Percentiles rank a stretch among this genome's conserved stretches.
Evolutionary conservation across 345 rosid species (phyloP).

Genomic region (Geranium rotundifolium): DNA sequence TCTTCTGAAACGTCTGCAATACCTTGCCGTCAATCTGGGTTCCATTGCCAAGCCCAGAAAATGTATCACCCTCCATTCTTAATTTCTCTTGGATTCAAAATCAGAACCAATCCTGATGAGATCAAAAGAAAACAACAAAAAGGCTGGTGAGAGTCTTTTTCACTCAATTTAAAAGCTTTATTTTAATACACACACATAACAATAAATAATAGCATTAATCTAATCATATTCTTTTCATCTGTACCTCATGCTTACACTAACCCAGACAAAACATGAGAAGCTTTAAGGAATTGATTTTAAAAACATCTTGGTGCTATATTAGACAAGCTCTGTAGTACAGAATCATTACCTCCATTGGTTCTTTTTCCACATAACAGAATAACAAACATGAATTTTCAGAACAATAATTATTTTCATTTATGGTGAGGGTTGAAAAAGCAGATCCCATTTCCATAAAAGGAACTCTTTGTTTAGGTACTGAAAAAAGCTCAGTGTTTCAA

Average conservation of each 20-base stretch:
- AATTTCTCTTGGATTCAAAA: conserved; percentile 10
- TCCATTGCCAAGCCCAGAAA: conserved; percentile 38
- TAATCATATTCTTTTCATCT: not conserved
- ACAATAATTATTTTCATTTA: conserved; percentile 7
- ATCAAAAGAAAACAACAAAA: too few species aligned
- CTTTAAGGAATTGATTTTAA: conserved; percentile 1
- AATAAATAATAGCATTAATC: too few species aligned
- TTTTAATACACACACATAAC: too few species aligned
- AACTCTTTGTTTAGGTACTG: conserved; percentile 32
- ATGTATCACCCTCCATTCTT: conserved; percentile 53
- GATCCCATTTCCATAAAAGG: conserved; percentile 56
- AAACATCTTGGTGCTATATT: conserved; percentile 21
- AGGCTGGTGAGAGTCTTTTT: too few species aligned
- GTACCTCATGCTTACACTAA: not conserved
- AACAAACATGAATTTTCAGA: conserved; percentile 9
- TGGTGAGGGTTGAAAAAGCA: conserved; percentile 40
- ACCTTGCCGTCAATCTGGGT: conserved; percentile 44
- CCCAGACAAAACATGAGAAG: not conserved
- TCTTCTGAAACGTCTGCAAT: conserved; percentile 59
- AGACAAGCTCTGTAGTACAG: conserved; percentile 27
- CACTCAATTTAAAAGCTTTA: too few species aligned
- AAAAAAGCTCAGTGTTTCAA: conserved; percentile 29
- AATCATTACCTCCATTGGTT: conserved; percentile 33
- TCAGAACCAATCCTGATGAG: conserved; percentile 15
- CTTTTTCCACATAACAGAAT: conserved; percentile 12